These are phyloP conservation scores for Coemansia sp. DNA, from an alignment of 192 early-diverging fungal genomes.

Conservation along the genomic window DNA sequence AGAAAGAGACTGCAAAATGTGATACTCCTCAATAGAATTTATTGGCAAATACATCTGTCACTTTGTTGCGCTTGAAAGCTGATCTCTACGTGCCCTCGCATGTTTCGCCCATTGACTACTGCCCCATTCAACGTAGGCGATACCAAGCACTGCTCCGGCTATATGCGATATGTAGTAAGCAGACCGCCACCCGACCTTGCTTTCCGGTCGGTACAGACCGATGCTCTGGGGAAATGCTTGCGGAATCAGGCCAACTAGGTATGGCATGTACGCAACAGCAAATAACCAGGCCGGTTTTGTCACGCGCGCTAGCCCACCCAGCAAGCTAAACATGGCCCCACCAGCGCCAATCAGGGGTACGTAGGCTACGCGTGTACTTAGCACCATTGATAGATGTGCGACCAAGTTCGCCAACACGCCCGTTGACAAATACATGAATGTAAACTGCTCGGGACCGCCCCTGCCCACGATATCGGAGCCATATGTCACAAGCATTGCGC, in stretches of 20 bases:
- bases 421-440: not conserved
- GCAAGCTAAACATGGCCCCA: not conserved
- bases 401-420: not conserved
- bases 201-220: not conserved
- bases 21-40: not conserved
- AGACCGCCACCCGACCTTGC: not conserved
- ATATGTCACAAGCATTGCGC: not conserved
- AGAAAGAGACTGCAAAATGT: not conserved
- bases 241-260: not conserved
- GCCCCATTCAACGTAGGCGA: not conserved
- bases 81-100: not conserved
- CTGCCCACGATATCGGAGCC: not conserved
- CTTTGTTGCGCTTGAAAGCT: not conserved
- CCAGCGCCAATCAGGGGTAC: not conserved
- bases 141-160: not conserved
- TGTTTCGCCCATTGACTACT: not conserved
- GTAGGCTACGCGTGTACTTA: not conserved
- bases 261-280: not conserved
- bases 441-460: not conserved
- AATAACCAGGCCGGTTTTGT: not conserved
- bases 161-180: not conserved
- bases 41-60: not conserved
- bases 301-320: not conserved
- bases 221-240: not conserved
- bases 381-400: not conserved